Evolutionary conservation across 306 rosid genomes (phyloP).

Genomic region (Arachis stenosperma): DNA sequence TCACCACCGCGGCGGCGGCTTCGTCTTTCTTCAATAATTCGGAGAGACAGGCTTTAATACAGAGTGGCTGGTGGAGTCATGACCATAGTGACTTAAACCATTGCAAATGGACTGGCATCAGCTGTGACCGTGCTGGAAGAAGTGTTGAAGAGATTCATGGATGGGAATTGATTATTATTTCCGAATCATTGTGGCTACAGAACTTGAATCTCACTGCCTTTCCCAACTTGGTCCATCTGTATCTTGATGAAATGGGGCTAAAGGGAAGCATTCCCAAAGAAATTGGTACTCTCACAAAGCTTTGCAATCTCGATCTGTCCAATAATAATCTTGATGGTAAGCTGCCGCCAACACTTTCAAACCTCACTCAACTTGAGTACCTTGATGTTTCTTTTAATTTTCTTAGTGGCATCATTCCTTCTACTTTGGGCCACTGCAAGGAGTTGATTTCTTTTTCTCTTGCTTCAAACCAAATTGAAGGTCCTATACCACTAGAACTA

Average conservation of each 20-base stretch:
- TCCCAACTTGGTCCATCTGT: not conserved
- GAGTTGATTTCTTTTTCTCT: not conserved
- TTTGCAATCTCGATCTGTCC: not conserved
- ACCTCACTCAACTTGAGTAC: not conserved
- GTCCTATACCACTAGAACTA: not conserved
- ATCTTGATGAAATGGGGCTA: not conserved
- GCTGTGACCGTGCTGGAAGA: not conserved
- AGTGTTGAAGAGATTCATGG: not conserved
- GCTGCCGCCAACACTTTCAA: not conserved
- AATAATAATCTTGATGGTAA: not conserved
- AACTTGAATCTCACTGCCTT: not conserved
- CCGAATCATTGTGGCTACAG: not conserved
- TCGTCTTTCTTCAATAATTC: not conserved
- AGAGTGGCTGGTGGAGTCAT: constrained; percentile 7
- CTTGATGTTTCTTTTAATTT: not conserved
- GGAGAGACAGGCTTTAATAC: constrained; percentile 20
- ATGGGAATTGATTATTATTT: not conserved
- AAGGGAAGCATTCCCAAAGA: not conserved
- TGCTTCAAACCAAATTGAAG: not conserved
- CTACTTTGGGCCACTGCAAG: not conserved
- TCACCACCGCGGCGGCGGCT: no score
- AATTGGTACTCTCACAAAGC: constrained; percentile 10
- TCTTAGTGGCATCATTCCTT: not conserved
- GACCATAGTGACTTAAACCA: not conserved
- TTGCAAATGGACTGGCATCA: not conserved